Evolutionary conservation across 345 rosid species (phyloP).

Genomic region (Geranium brycei): DNA sequence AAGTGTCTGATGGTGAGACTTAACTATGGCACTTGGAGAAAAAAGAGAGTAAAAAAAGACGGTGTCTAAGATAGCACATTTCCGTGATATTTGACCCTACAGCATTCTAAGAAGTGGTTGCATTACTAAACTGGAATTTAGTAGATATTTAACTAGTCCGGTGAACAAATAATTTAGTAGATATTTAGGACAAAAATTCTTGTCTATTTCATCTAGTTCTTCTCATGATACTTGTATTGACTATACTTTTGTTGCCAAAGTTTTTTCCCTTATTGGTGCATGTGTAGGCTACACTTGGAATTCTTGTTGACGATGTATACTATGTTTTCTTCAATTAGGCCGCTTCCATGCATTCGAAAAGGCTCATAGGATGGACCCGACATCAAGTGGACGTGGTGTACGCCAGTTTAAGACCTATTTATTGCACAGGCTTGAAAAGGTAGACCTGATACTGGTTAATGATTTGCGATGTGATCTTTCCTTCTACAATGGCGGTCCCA

Average conservation of each 20-base stretch:
- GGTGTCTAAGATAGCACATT: too few species aligned
- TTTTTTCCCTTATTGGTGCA: not conserved
- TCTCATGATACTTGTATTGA: too few species aligned
- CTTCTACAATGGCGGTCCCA: not conserved
- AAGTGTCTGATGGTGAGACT: too few species aligned
- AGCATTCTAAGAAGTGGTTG: too few species aligned
- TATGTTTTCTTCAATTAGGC: constrained; percentile 33
- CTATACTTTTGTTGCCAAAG: not conserved
- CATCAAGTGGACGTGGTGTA: constrained; percentile 65
- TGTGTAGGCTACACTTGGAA: not conserved
- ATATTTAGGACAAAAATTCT: too few species aligned
- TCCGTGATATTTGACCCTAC: too few species aligned
- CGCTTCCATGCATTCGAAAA: constrained; percentile 86
- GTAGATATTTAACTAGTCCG: too few species aligned
- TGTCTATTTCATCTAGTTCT: too few species aligned
- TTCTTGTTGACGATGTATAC: not conserved
- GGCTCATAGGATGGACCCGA: constrained; percentile 64
- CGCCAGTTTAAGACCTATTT: constrained; percentile 90
- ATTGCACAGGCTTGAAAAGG: constrained; percentile 71
- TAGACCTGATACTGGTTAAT: constrained; percentile 11
- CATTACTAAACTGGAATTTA: too few species aligned
- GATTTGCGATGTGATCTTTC: not conserved
- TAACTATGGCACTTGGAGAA: too few species aligned
- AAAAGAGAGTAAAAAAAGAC: too few species aligned
- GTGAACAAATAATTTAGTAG: too few species aligned